Evolutionary conservation across 805 yeast genomes (phyloP).

Genomic region (Yamadazyma sp.): DNA sequence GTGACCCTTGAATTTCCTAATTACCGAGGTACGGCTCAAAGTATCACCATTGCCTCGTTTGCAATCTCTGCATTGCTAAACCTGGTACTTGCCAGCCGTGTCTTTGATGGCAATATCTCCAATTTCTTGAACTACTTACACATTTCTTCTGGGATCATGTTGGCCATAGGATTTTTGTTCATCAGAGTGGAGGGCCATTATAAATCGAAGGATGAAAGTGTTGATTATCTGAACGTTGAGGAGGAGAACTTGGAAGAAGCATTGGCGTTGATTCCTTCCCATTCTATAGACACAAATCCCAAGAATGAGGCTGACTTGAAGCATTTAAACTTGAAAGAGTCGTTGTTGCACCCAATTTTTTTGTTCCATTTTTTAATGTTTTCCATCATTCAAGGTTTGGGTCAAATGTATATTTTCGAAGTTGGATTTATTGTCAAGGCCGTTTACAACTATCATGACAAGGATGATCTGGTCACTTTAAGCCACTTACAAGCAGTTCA

Average conservation of each 20-base stretch:
- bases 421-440: slow-evolving; percentile 35
- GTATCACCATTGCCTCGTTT: slow-evolving; percentile 36
- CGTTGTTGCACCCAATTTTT: slow-evolving; percentile 29
- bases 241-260: slow-evolving; percentile 12
- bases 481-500: slow-evolving; percentile 30
- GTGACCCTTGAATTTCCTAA: slow-evolving; percentile 33
- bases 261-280: slow-evolving; percentile 15
- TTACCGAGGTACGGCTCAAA: slow-evolving; percentile 35
- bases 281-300: slow-evolving; percentile 4
- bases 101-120: slow-evolving; percentile 24
- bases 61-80: slow-evolving; percentile 34
- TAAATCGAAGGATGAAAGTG: slow-evolving; percentile 5
- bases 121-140: slow-evolving; percentile 25
- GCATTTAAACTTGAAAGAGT: slow-evolving; percentile 19
- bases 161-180: slow-evolving; percentile 29
- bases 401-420: slow-evolving; percentile 38
- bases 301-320: slow-evolving; percentile 17
- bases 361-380: slow-evolving; percentile 33
- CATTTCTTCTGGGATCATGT: slow-evolving; percentile 23
- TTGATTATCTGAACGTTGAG: slow-evolving; percentile 9
- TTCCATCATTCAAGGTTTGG: slow-evolving; percentile 35
- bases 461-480: slow-evolving; percentile 15
- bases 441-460: slow-evolving; percentile 20
- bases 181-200: slow-evolving; percentile 30
- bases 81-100: slow-evolving; percentile 21